These are phyloP conservation scores for Chaetomiaceae sp. DNA, from an alignment of 2,329 filamentous ascomycete species.

Conservation along the genomic window DNA sequence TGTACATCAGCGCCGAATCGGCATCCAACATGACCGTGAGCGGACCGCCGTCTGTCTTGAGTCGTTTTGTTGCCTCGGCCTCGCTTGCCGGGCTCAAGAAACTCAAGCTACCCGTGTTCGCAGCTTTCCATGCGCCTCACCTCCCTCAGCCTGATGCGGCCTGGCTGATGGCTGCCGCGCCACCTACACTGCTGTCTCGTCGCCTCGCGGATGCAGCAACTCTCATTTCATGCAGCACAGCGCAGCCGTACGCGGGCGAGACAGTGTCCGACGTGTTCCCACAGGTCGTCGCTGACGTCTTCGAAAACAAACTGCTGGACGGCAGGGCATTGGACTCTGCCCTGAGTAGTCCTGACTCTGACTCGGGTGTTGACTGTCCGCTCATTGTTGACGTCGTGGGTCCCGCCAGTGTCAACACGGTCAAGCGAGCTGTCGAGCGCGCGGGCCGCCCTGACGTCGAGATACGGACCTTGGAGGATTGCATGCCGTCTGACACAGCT, in stretches of 20 bases:
- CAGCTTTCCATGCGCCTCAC: slow-evolving; percentile 35
- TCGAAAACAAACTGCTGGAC: too few relatives aligned
- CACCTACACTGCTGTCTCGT: too few relatives aligned
- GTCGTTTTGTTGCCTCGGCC: too few relatives aligned
- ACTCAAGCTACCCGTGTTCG: slow-evolving; percentile 34
- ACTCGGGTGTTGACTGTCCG: slow-evolving; percentile 10
- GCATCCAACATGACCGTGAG: slow-evolving; percentile 29
- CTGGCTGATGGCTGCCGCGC: too few relatives aligned
- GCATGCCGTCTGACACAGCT: slow-evolving; percentile 17
- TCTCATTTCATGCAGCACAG: not conserved
- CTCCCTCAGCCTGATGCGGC: slow-evolving; percentile 18
- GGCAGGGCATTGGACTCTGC: too few relatives aligned
- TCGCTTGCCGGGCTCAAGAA: slow-evolving; percentile 27
- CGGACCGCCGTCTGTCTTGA: slow-evolving; percentile 35
- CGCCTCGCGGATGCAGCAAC: too few relatives aligned
- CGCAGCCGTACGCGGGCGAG: not conserved
- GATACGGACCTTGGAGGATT: slow-evolving; percentile 16
- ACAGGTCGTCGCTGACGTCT: slow-evolving; percentile 23
- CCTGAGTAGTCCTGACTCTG: too few relatives aligned
- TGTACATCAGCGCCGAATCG: slow-evolving; percentile 36
- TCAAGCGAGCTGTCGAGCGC: not conserved
- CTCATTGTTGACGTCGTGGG: not conserved
- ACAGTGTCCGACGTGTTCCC: slow-evolving; percentile 26
- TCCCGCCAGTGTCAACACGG: not conserved
- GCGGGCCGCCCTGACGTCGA: not conserved